phyloP scores from a whole-genome alignment of 1,284 basidiomycete species.

The Leccinum angustisporum region DNA sequence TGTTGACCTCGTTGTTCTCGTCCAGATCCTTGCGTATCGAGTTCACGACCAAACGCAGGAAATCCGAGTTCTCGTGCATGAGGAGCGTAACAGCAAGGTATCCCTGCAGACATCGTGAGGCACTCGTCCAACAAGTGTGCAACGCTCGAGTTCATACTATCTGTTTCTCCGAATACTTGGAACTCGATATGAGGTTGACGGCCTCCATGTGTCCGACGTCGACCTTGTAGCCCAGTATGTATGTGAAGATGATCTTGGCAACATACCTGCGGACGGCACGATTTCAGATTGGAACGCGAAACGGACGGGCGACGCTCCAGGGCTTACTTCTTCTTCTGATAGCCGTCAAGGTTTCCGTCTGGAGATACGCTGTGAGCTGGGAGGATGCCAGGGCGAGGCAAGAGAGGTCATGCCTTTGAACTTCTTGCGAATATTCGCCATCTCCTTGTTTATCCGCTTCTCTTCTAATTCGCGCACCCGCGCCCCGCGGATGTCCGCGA shows the following conservation, averaged over 20 bases:
- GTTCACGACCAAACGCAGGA: slow-evolving; percentile 94
- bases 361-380: slow-evolving; percentile 10
- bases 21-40: slow-evolving; percentile 98
- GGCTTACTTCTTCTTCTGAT: slow-evolving; percentile 97
- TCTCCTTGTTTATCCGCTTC: slow-evolving; percentile 89
- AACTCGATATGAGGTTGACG: too few relatives aligned
- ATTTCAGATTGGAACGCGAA: slow-evolving; percentile 14
- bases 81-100: slow-evolving; percentile 96
- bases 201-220: too few relatives aligned
- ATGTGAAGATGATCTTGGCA: slow-evolving; percentile 99
- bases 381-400: slow-evolving; percentile 5
- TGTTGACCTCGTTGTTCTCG: slow-evolving; percentile 92
- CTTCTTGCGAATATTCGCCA: slow-evolving; percentile 95
- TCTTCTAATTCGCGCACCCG: slow-evolving; percentile 88
- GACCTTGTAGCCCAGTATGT: slow-evolving; percentile 98
- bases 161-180: slow-evolving; percentile 99
- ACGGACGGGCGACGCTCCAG: slow-evolving; percentile 17
- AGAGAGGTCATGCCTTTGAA: slow-evolving; percentile 74
- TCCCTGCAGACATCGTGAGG: slow-evolving; percentile 55
- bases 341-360: slow-evolving; percentile 97
- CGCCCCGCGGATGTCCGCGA: slow-evolving; percentile 92
- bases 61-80: slow-evolving; percentile 98
- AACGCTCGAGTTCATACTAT: slow-evolving; percentile 63
- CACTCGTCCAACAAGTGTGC: neutral
- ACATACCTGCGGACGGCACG: slow-evolving; percentile 64